Evolutionary conservation across 805 yeast genomes (phyloP).

Genomic region (Tetrapisispora nanseiensis): DNA sequence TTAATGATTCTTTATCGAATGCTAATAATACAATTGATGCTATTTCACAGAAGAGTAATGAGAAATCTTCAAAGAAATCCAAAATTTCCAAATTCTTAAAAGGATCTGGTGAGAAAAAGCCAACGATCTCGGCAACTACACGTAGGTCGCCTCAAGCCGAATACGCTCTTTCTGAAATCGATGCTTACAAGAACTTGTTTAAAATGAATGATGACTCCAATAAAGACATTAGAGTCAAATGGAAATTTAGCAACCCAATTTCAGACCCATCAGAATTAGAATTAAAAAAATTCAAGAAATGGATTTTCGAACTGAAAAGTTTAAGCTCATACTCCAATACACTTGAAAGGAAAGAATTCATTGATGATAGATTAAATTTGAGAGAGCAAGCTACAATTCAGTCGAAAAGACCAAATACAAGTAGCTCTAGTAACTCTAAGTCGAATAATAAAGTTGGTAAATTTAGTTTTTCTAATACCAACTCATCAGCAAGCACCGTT

Average conservation of each 20-base stretch:
- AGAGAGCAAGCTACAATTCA: background rate
- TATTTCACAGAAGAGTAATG: background rate
- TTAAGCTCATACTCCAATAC: constrained; percentile 40
- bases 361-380: constrained; percentile 22
- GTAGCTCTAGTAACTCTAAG: background rate
- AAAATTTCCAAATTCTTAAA: background rate
- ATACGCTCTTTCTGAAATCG: background rate
- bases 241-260: constrained; percentile 22
- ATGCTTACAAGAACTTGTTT: background rate
- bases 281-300: constrained; percentile 36
- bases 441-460: background rate
- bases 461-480: background rate
- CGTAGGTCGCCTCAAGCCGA: background rate
- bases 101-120: background rate
- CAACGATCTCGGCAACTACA: background rate
- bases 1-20: constrained; percentile 3
- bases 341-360: constrained; percentile 40
- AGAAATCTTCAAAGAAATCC: background rate
- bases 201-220: background rate
- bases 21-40: background rate
- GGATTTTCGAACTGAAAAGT: constrained; percentile 48
- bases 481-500: background rate
- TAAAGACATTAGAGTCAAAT: constrained; percentile 1
- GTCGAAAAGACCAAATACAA: background rate
- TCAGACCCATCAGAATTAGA: constrained; percentile 32